Evolutionary conservation across 768 basidiomycete species (phyloP), one percentile per base, ranked within the genome.

Genomic region (Cyathus striatus): DNA sequence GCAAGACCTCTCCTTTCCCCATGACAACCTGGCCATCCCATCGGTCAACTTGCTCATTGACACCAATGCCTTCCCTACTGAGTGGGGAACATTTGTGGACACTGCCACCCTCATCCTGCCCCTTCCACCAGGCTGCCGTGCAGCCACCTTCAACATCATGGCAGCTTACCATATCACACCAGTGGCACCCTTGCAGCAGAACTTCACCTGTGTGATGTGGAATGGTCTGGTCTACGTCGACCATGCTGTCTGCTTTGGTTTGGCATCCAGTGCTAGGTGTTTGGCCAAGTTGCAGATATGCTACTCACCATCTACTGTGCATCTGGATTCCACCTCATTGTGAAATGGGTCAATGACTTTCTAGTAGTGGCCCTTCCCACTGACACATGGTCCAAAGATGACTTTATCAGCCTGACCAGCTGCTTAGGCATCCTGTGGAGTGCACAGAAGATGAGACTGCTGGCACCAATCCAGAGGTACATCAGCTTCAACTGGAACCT

Each of bases 291-390:
- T 1, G 66, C 66, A 2, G 62, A 70, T 45, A 57, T 60, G 52
- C 39, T 66, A 0, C 51, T 61, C 0, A 59, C 48, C 0, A 60
- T 69, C n/a, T 64, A 61, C 47, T 1, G 26, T 7, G 32, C 40
- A 9, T 24, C 30, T 2, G 61, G 60, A 3, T 50, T 58, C 27
- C 23, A 45, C 1, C 45, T 44, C 2, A 45, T 63, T 12, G 9
- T 30, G 16, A 70, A 69, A 43, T 71, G 69, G 66, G 66, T 69
- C 0, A 63, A 71, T 53, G 58, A 71, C 37, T 67, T 69, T 40
- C 38, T 65, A 2, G 55, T 59, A 1, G 47, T 65, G 6, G 49
- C 52, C 0, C 42, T 50, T 0, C 60, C 60, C 17, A 41, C 25
- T n/a, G 44, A 59, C 22, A 24, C 46, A 0, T 59, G 54, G 54